Base-by-base conservation (phyloP, 2,329 filamentous ascomycete genomes). In the Alternaria atra region DNA sequence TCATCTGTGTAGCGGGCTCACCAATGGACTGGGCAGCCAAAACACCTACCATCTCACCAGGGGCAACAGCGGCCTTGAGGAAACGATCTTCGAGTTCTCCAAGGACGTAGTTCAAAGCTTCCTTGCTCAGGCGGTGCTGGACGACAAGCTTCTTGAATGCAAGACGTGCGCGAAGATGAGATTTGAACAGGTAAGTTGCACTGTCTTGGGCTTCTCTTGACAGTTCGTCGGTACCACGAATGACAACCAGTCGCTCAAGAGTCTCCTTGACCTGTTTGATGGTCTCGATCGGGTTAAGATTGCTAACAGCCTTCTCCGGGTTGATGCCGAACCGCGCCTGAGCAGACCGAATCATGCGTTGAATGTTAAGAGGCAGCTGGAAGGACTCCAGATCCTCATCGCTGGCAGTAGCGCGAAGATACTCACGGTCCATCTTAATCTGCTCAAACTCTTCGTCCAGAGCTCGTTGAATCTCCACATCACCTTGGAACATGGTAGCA, bases 1-100 rank as follows among this genome's bases (percentile, higher is more conserved):
- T 99, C 95, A 99, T 99, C 84, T 99, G 95, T 1, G 95, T 99
- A 23, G 95, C 96, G 40, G 95, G 95, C 80, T 99, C 95, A 83
- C 95, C 95, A 77, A 99, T 99, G 32, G 95, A 99, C 82, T 99
- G 95, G 6, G 96, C 95, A 65, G 95, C 95, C 73, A 99, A 84
- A 23, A 99, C 95, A 82, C 95, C 95, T 58, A 99, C 95, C 95
- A 99, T 99, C 79, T 99, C 96, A 76, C 96, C 95, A 48, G 95
- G 94, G 71, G 89, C 92, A 63, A 97, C 94, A 70, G 91, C 89
- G 47, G 94, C 88, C 72, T 91, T 90, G 35, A 91, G 88, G 86
- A 97, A 99, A 63, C 93, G 89, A 75, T 88, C 93, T 81, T 97
- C 92, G 40, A 99, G 84, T 71, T 97, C 94, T 67, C 95, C 95